Percentiles rank a stretch among this genome's conserved stretches.
phyloP scores from a whole-genome alignment of 371 early-diverging fungal species.

The Apophysomyces elegans region DNA sequence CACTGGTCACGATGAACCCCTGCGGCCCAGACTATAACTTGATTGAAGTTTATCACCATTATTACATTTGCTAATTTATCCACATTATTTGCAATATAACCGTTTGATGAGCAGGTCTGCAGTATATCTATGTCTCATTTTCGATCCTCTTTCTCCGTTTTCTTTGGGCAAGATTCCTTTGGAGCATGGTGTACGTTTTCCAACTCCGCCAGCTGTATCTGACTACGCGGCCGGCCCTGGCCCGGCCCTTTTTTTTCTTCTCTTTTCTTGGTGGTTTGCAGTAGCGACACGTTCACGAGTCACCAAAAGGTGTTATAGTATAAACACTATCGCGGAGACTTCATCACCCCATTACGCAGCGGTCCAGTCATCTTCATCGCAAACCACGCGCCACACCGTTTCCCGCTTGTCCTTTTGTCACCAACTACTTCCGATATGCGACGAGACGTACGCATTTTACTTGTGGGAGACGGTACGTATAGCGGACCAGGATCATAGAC shows the following conservation, averaged over 20 bases:
- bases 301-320: conserved; percentile 9
- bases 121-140: no score
- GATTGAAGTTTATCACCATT: no score
- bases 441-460: conserved; percentile 87
- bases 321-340: conserved; percentile 5
- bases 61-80: no score
- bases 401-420: conserved; percentile 16
- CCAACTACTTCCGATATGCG: conserved; percentile 61
- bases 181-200: not conserved
- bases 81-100: no score
- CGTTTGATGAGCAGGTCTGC: no score
- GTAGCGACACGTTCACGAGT: conserved; percentile 10
- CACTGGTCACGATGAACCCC: no score
- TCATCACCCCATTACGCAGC: conserved; percentile 8
- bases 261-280: not conserved
- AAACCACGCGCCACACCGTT: conserved; percentile 11
- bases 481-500: not conserved
- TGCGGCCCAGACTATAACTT: no score
- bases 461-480: conserved; percentile 88
- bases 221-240: conserved; percentile 8
- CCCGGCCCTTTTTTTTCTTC: conserved; percentile 3
- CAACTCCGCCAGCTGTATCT: not conserved
- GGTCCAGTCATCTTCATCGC: conserved; percentile 9
- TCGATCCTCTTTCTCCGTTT: no score
- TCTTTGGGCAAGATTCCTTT: no score